Percentiles rank a stretch among this genome's conserved stretches.
Conservation (phyloP, 2,329 filamentous ascomycete genomes). For the Didymosphaeria variabile region DNA sequence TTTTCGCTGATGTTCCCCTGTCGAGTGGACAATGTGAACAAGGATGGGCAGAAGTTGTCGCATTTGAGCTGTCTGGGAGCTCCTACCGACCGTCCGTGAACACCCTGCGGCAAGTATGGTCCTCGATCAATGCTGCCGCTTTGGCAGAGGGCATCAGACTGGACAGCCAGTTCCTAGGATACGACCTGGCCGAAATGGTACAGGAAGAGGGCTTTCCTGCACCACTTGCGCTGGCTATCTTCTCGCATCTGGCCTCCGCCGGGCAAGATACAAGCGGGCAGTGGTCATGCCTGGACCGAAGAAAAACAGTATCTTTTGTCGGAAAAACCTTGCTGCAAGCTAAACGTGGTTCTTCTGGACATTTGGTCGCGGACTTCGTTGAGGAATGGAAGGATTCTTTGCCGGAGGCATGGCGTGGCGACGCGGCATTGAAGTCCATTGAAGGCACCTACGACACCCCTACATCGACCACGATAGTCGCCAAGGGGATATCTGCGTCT, state of each 20-base stretch:
- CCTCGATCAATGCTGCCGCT: slow-evolving; percentile 52
- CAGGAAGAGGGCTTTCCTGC: slow-evolving; percentile 51
- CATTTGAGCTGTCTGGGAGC: slow-evolving; percentile 57
- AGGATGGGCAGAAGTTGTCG: slow-evolving; percentile 62
- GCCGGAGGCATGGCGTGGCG: slow-evolving; percentile 49
- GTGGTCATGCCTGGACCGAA: slow-evolving; percentile 47
- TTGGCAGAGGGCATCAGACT: slow-evolving; percentile 54
- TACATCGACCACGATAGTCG: slow-evolving; percentile 43
- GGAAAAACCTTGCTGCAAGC: slow-evolving; percentile 44
- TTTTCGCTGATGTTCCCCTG: slow-evolving; percentile 62
- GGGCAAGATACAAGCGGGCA: slow-evolving; percentile 36
- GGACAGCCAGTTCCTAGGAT: slow-evolving; percentile 47
- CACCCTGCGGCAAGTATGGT: slow-evolving; percentile 60
- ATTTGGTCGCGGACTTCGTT: slow-evolving; percentile 45
- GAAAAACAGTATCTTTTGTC: slow-evolving; percentile 43
- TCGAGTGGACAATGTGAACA: slow-evolving; percentile 61
- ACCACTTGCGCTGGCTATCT: slow-evolving; percentile 48
- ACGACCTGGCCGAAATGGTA: slow-evolving; percentile 42
- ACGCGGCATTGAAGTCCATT: slow-evolving; percentile 44
- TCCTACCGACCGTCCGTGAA: slow-evolving; percentile 60
- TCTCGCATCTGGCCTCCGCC: slow-evolving; percentile 44
- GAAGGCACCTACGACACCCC: slow-evolving; percentile 44
- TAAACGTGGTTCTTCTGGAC: slow-evolving; percentile 30
- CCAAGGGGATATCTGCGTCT: slow-evolving; percentile 26
- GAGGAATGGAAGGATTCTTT: slow-evolving; percentile 49